These are phyloP conservation scores for Brassica hybrid DNA, from an alignment of 441 rosid genomes.

Conservation along the genomic window DNA sequence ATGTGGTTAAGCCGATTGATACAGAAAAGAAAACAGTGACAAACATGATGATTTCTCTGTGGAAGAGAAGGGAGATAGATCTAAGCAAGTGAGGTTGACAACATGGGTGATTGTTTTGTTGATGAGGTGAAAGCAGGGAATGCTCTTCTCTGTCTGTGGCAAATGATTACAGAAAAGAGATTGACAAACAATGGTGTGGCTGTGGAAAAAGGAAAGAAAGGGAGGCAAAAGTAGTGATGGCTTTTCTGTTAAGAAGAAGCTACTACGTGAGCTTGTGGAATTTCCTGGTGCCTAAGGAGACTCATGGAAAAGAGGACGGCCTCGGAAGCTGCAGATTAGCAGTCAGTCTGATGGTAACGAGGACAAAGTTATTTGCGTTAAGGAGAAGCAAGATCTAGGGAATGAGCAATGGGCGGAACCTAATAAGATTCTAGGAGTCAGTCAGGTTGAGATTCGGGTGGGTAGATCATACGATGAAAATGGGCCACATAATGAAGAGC, in stretches of 20 bases:
- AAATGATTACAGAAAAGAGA: background rate
- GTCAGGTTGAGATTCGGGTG: no score
- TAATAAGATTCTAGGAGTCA: no score
- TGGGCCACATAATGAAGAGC: no score
- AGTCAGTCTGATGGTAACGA: background rate
- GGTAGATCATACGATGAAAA: no score
- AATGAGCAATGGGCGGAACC: no score
- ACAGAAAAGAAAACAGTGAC: no score
- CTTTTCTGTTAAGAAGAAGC: constrained; percentile 19
- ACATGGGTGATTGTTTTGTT: background rate
- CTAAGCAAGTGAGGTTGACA: background rate
- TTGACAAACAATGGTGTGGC: background rate
- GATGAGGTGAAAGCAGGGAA: background rate
- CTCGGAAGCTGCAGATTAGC: constrained; percentile 1
- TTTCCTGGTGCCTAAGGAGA: constrained; percentile 31
- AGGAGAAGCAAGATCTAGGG: no score
- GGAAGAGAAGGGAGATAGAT: background rate
- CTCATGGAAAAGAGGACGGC: constrained; percentile 1
- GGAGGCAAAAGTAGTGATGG: constrained; percentile 5
- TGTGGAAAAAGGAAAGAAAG: background rate
- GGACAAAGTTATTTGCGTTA: background rate
- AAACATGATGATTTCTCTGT: background rate
- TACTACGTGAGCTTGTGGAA: constrained; percentile 39
- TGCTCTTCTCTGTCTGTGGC: constrained; percentile 28
- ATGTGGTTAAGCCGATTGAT: no score